Evolutionary conservation across 345 rosid species (phyloP), one percentile per base, ranked within the genome.

Genomic region (Fremontodendron californicum): DNA sequence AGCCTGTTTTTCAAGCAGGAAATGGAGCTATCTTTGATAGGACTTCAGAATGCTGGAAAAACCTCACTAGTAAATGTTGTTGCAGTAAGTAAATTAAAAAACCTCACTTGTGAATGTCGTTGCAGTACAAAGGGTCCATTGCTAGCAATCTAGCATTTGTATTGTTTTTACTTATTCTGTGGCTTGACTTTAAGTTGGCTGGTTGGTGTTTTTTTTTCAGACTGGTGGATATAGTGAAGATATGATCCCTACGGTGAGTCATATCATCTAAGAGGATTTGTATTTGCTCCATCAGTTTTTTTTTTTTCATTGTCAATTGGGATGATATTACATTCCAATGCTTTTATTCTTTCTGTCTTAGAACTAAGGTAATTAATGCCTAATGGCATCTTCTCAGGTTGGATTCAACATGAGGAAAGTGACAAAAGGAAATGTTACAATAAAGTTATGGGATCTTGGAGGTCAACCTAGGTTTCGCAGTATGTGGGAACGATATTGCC

Each of bases 381-480:
- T 42, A 66, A 23, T 40, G 60, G 35, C 46, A 43, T 58, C 51
- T 63, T 80, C 74, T 74, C 84, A 93, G 97, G 98, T 92, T 31
- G 98, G 98, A 23, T 94, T 94, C 80, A 94, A 92, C 86, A 91
- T 92, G 98, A 94, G 89, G 88, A 94, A 94, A 84, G 98, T 94
- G 78, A 92, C 96, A 60, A 94, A 94, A 85, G 98, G 97, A 81
- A 94, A 90, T 73, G 98, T 94, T 68, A 92, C 97, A 9, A 94
- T 94, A 74, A 94, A 92, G 83, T 83, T 94, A 80, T 94, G 98
- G 97, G 98, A 93, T 86, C 97, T 90, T 39, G 98, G 98, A 76
- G 98, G 98, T 86, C 92, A 92, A 77, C 98, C 98, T 65, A 88
- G 98, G 84, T 91, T 93, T 80, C 96, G 98, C 82, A 91, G 98